A percentile compares a stretch with the other conserved stretches of the same genome.
These are phyloP conservation scores for Mesostigma viride DNA, from an alignment of 139 green algal species.

Conservation along the genomic window DNA sequence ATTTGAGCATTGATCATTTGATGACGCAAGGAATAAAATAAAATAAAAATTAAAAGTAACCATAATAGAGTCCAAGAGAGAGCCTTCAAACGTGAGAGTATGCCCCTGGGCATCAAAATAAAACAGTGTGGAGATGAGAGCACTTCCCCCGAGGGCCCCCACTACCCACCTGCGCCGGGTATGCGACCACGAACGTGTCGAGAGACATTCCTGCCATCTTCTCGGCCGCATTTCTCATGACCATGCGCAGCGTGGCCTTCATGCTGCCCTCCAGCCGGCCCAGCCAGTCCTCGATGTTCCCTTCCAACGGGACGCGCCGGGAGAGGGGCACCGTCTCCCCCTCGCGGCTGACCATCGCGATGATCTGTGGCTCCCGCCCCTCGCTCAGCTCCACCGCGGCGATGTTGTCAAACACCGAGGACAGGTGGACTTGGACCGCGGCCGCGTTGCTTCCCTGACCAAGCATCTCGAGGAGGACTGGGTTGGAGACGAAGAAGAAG, in stretches of 20 bases:
- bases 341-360: conserved; percentile 80
- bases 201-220: conserved; percentile 74
- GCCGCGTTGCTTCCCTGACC: conserved; percentile 78
- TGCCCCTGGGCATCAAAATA: no score
- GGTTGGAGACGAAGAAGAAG: conserved; percentile 96
- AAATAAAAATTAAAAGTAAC: no score
- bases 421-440: conserved; percentile 84
- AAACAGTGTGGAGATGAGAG: no score
- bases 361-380: conserved; percentile 72
- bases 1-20: no score
- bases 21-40: no score
- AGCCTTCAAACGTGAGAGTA: no score
- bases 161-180: conserved; percentile 73
- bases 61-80: no score
- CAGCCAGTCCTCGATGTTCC: conserved; percentile 92
- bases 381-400: conserved; percentile 79
- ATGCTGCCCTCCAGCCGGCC: conserved; percentile 84
- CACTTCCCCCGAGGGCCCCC: no score
- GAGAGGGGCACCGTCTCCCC: conserved; percentile 58
- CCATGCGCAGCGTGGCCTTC: conserved; percentile 68
- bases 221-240: conserved; percentile 57
- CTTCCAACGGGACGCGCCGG: conserved; percentile 57
- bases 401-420: conserved; percentile 84
- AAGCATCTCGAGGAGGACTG: conserved; percentile 91
- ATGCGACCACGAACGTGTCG: conserved; percentile 77